Percentiles rank a stretch among this genome's conserved stretches.
phyloP scores from a whole-genome alignment of 2,329 filamentous ascomycete species.

The Pezicula rhizophila region DNA sequence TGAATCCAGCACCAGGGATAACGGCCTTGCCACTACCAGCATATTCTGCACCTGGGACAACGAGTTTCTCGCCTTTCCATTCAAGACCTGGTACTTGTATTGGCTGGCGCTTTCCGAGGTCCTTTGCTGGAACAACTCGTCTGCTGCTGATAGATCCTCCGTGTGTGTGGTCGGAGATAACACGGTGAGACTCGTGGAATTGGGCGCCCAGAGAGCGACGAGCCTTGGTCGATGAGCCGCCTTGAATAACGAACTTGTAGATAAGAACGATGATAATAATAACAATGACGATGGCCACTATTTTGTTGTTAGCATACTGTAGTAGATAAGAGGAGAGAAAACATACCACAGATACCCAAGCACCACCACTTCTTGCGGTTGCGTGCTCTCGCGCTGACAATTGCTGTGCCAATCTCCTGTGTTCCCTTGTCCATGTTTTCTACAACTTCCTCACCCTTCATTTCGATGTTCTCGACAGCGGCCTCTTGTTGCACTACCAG shows the following conservation, averaged over 20 bases:
- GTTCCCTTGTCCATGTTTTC: conserved; percentile 83
- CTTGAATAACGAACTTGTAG: conserved; percentile 38
- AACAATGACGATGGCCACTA: conserved; percentile 48
- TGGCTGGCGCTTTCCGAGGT: no score
- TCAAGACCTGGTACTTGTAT: background rate
- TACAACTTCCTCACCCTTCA: conserved; percentile 78
- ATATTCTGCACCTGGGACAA: conserved; percentile 9
- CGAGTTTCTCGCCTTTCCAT: conserved; percentile 4
- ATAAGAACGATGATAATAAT: conserved; percentile 41
- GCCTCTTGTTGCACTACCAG: conserved; percentile 83
- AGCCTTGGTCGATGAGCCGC: conserved; percentile 3
- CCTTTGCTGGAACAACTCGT: no score
- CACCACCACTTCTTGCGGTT: conserved; percentile 94
- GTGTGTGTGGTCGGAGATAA: background rate
- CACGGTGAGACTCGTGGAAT: conserved; percentile 4
- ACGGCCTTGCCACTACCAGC: conserved; percentile 6
- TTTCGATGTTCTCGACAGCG: conserved; percentile 73
- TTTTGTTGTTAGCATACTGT: conserved; percentile 11
- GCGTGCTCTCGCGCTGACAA: conserved; percentile 71
- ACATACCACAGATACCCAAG: conserved; percentile 62
- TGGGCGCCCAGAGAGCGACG: conserved; percentile 16
- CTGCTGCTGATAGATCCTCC: no score
- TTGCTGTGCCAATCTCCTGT: conserved; percentile 73
- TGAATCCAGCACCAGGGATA: background rate
- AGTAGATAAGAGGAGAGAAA: conserved; percentile 1